Evolutionary conservation across 2,329 filamentous ascomycete species (phyloP).

Genomic region (Pestalotiopsis sp.): DNA sequence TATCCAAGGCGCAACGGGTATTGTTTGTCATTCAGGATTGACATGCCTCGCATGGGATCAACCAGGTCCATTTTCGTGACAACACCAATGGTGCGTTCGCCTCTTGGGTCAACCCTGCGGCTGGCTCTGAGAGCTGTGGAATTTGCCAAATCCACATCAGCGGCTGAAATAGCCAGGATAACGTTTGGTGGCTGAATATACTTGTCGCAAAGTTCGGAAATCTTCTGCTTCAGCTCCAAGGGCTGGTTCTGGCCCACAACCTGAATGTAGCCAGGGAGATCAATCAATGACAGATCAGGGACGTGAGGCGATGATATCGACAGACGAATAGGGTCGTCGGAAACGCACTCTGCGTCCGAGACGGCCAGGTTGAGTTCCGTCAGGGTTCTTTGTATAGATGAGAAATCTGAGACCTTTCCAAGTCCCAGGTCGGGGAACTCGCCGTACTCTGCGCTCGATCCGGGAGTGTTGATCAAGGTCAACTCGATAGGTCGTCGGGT

Average conservation of each 20-base stretch:
- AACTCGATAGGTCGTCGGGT: conserved; percentile 94
- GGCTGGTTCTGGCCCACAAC: conserved; percentile 92
- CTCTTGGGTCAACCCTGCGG: conserved; percentile 87
- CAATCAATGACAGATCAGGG: conserved; percentile 92
- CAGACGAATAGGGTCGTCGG: conserved; percentile 94
- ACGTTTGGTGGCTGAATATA: conserved; percentile 97
- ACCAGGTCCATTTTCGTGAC: conserved; percentile 99
- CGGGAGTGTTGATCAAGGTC: conserved; percentile 92
- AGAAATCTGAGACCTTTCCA: conserved; percentile 88
- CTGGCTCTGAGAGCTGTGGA: conserved; percentile 90
- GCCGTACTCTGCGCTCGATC: conserved; percentile 84
- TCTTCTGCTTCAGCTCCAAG: conserved; percentile 89
- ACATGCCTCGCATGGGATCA: conserved; percentile 75
- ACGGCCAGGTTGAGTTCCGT: conserved; percentile 95
- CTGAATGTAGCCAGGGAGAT: conserved; percentile 96
- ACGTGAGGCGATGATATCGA: conserved; percentile 95
- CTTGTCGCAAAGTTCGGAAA: conserved; percentile 94
- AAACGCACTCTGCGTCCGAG: conserved; percentile 87
- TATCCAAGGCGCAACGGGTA: conserved; percentile 96
- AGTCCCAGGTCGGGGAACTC: conserved; percentile 93
- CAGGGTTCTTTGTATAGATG: conserved; percentile 86
- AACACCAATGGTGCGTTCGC: conserved; percentile 96
- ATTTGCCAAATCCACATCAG: conserved; percentile 95
- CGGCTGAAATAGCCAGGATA: conserved; percentile 94
- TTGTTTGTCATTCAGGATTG: conserved; percentile 83